Evolutionary conservation across 1,139 yeast genomes (phyloP).

Genomic region (Zygoascus sp.): DNA sequence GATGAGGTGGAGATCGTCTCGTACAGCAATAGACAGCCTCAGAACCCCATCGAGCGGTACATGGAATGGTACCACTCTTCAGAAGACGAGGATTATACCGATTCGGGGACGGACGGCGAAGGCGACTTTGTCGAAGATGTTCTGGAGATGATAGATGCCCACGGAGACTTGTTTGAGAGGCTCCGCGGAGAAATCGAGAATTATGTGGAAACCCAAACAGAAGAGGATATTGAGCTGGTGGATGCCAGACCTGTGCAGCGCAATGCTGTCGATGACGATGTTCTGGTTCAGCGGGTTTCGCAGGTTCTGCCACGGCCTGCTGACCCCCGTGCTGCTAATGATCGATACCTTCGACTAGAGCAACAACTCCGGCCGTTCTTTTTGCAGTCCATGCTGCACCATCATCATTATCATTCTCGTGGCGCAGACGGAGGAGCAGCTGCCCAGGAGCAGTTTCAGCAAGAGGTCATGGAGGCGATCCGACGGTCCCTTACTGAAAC

Average conservation of each 20-base stretch:
- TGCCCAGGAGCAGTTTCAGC: constrained; percentile 5
- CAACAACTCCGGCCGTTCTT: constrained; percentile 1
- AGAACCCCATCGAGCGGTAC: constrained; percentile 3
- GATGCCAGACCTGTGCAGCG: background rate
- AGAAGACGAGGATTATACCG: constrained; percentile 9
- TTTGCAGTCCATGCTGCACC: constrained; percentile 5
- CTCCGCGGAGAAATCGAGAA: background rate
- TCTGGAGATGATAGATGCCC: constrained; percentile 1
- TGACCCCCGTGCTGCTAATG: background rate
- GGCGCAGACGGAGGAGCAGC: background rate
- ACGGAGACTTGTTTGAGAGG: background rate
- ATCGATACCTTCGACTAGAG: background rate
- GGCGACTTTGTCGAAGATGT: background rate
- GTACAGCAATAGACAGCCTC: constrained; percentile 4
- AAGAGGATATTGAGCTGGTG: constrained; percentile 7
- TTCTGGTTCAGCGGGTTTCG: constrained; percentile 2
- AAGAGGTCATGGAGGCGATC: constrained; percentile 15
- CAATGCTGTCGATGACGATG: background rate
- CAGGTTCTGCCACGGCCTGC: background rate
- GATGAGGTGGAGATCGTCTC: constrained; percentile 10
- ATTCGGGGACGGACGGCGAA: constrained; percentile 6
- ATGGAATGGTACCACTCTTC: constrained; percentile 3
- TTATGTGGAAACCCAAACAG: background rate
- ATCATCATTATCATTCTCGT: constrained; percentile 1
- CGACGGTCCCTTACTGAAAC: constrained; percentile 14